Conservation (phyloP, 106 monocot genomes). For the Dactylorhiza incarnata region DNA sequence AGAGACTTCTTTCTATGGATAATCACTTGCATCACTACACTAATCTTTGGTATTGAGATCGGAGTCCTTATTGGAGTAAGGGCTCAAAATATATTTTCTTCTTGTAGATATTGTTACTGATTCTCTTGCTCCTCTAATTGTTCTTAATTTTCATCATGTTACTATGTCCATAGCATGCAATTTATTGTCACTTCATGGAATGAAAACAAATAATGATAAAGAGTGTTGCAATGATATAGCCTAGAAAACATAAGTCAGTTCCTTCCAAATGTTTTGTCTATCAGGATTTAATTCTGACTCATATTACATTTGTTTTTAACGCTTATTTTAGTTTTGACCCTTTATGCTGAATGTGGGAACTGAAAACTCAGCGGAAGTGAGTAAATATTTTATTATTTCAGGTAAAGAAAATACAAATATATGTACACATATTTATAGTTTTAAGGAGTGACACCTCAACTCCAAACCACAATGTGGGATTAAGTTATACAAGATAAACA, state of each 20-base stretch:
- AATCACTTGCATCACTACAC: slow-evolving; percentile 70
- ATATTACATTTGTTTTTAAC: too few species aligned
- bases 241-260: background rate
- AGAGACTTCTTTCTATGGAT: slow-evolving; percentile 96
- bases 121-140: background rate
- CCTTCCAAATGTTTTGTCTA: too few species aligned
- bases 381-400: too few species aligned
- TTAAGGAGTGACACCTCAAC: too few species aligned
- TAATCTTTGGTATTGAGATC: slow-evolving; percentile 89
- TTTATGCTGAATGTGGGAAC: too few species aligned
- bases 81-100: slow-evolving; percentile 1
- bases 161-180: background rate
- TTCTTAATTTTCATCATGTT: background rate
- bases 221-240: background rate
- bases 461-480: too few species aligned
- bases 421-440: too few species aligned
- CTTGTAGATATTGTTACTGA: background rate
- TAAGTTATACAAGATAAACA: too few species aligned
- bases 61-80: slow-evolving; percentile 98
- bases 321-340: too few species aligned
- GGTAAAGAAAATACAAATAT: too few species aligned
- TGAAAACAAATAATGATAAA: background rate
- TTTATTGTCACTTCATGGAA: background rate
- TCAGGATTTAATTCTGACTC: too few species aligned
- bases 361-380: too few species aligned